Evolutionary conservation across 2,329 filamentous ascomycete species (phyloP).

Genomic region (Botryotinia narcissicola): DNA sequence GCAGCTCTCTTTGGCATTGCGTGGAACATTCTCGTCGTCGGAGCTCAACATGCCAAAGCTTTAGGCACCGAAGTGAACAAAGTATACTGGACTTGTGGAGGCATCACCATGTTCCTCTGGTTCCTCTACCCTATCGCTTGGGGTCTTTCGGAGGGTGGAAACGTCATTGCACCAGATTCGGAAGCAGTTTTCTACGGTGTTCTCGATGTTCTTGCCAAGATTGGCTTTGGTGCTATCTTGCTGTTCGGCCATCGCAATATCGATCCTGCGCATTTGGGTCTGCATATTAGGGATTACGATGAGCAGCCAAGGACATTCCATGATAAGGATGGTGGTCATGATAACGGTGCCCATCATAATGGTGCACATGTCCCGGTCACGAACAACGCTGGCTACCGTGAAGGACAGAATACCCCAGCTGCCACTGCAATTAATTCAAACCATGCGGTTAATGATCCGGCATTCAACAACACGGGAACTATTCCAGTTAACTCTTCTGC

Average conservation of each 20-base stretch:
- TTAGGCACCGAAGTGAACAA: constrained; percentile 54
- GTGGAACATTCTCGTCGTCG: constrained; percentile 57
- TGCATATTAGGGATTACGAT: constrained; percentile 16
- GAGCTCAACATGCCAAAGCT: constrained; percentile 52
- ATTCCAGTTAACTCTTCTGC: not conserved
- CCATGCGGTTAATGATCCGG: not conserved
- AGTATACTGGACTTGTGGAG: constrained; percentile 55
- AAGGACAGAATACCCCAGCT: not conserved
- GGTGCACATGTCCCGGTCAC: not conserved
- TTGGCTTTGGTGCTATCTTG: constrained; percentile 59
- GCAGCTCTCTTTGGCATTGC: constrained; percentile 57
- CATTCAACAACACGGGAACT: not conserved
- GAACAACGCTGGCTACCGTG: not conserved
- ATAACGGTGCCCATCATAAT: not conserved
- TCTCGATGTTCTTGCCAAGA: constrained; percentile 64
- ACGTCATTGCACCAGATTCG: constrained; percentile 62
- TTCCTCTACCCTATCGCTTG: constrained; percentile 64
- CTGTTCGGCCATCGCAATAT: constrained; percentile 62
- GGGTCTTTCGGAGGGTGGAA: constrained; percentile 63
- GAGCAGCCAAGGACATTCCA: not conserved
- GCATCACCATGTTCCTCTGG: constrained; percentile 60
- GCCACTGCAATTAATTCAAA: not conserved
- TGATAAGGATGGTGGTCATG: not conserved
- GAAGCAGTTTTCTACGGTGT: constrained; percentile 68
- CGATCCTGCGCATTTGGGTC: constrained; percentile 38